Evolutionary conservation across 768 basidiomycete species (phyloP).

Genomic region (Coprinopsis sp.): DNA sequence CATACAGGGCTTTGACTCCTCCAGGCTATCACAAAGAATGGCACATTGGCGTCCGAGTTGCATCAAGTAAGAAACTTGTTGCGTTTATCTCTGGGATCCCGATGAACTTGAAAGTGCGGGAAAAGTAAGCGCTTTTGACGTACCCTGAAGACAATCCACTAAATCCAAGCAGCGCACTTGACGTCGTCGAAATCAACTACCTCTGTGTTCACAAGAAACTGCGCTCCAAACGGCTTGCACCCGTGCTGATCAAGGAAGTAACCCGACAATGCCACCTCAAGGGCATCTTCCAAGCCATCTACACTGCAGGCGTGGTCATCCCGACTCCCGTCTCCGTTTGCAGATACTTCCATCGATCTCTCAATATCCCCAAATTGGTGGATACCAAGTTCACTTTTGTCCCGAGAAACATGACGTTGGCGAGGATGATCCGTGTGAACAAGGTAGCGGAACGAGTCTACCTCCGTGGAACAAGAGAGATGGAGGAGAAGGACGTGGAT

Average conservation of each 20-base stretch:
- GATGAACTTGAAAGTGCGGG: constrained; percentile 76
- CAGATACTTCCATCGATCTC: constrained; percentile 88
- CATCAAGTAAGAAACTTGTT: constrained; percentile 87
- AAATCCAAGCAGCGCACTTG: constrained; percentile 49
- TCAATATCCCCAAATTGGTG: constrained; percentile 90
- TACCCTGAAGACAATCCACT: background rate
- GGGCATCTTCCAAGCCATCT: constrained; percentile 94
- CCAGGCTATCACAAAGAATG: constrained; percentile 92
- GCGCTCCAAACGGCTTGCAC: constrained; percentile 89
- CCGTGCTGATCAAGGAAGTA: constrained; percentile 96
- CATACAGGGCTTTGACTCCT: constrained; percentile 81
- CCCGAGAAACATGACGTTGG: constrained; percentile 82
- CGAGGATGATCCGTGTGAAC: constrained; percentile 80
- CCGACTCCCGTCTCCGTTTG: constrained; percentile 91
- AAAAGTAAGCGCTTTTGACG: constrained; percentile 52
- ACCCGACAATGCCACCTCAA: constrained; percentile 87
- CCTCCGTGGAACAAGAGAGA: constrained; percentile 75
- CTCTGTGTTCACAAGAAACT: constrained; percentile 97
- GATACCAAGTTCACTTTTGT: constrained; percentile 87
- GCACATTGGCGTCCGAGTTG: constrained; percentile 93
- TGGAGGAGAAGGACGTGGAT: constrained; percentile 74
- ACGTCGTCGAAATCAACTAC: constrained; percentile 90
- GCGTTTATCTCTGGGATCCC: constrained; percentile 96
- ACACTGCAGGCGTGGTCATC: constrained; percentile 89
- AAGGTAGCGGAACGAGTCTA: constrained; percentile 53